These are phyloP conservation scores for Agastache rugosa DNA, from an alignment of 257 asterid genomes.

Conservation along the genomic window DNA sequence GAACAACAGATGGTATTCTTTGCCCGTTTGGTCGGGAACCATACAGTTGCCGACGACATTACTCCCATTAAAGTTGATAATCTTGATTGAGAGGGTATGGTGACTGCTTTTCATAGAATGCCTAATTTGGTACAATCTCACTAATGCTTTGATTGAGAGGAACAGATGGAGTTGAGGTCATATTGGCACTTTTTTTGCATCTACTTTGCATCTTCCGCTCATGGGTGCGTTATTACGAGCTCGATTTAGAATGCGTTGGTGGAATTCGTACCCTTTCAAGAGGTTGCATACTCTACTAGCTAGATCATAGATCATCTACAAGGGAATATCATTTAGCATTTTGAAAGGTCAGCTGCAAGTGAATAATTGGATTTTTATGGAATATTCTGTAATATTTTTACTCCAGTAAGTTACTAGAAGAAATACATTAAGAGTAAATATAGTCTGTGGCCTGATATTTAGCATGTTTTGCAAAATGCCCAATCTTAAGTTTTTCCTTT, in stretches of 20 bases:
- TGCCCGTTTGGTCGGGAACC: constrained; percentile 77
- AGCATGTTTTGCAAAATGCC: no score
- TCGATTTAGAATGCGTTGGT: background rate
- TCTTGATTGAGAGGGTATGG: constrained; percentile 57
- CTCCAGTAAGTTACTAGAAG: no score
- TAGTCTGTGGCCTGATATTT: no score
- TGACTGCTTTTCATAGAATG: background rate
- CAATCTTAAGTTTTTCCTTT: no score
- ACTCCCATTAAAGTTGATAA: constrained; percentile 74
- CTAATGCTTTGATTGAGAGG: background rate
- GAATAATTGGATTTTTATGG: no score
- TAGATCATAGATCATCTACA: no score
- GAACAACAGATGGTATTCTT: constrained; percentile 95
- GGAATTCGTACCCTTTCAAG: no score
- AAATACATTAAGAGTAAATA: no score
- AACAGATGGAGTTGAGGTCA: background rate
- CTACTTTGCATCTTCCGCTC: background rate
- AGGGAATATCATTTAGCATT: no score
- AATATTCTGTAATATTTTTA: no score
- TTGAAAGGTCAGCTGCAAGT: no score
- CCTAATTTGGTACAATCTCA: background rate
- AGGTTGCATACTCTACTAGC: no score
- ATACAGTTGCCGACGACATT: constrained; percentile 78
- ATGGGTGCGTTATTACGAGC: background rate
- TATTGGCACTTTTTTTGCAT: background rate